phyloP scores from a whole-genome alignment of 2,329 filamentous ascomycete species.

The Ramularia endophylla region DNA sequence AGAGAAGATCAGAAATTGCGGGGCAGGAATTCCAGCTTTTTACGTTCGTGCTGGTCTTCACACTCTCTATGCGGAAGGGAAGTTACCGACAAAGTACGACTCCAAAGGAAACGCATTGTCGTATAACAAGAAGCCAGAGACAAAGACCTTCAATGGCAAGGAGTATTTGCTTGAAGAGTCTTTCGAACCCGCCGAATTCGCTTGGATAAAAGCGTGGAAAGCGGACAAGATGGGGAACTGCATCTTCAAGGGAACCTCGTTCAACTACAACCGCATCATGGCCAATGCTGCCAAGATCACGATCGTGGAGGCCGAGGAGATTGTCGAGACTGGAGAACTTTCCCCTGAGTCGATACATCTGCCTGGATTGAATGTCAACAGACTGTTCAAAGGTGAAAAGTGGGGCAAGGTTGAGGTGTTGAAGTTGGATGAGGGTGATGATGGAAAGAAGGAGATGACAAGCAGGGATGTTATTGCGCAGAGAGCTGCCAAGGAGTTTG shows the following conservation, averaged over 20 bases:
- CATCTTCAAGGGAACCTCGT: slow-evolving; percentile 71
- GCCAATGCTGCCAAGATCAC: slow-evolving; percentile 83
- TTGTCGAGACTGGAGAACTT: slow-evolving; percentile 82
- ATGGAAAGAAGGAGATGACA: slow-evolving; percentile 63
- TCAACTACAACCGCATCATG: slow-evolving; percentile 94
- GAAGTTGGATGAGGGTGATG: slow-evolving; percentile 63
- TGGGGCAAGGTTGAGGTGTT: slow-evolving; percentile 82
- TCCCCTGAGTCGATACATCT: slow-evolving; percentile 75
- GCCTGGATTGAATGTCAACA: slow-evolving; percentile 84
- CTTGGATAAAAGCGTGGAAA: slow-evolving; percentile 69
- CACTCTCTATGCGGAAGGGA: no score
- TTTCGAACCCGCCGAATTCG: slow-evolving; percentile 62
- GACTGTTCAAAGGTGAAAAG: slow-evolving; percentile 71
- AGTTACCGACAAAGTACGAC: slow-evolving; percentile 58
- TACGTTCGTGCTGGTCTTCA: no score
- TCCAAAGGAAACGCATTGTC: slow-evolving; percentile 55
- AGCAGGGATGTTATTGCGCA: slow-evolving; percentile 81
- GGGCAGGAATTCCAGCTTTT: no score
- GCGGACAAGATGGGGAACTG: slow-evolving; percentile 72
- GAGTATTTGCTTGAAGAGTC: slow-evolving; percentile 71
- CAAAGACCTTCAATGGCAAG: slow-evolving; percentile 64
- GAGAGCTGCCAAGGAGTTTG: slow-evolving; percentile 60
- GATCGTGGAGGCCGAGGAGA: slow-evolving; percentile 86
- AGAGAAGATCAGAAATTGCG: no score
- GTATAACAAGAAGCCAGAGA: slow-evolving; percentile 60